Conservation (phyloP, 176 grass and related monocot species). For the Poa pratensis region DNA sequence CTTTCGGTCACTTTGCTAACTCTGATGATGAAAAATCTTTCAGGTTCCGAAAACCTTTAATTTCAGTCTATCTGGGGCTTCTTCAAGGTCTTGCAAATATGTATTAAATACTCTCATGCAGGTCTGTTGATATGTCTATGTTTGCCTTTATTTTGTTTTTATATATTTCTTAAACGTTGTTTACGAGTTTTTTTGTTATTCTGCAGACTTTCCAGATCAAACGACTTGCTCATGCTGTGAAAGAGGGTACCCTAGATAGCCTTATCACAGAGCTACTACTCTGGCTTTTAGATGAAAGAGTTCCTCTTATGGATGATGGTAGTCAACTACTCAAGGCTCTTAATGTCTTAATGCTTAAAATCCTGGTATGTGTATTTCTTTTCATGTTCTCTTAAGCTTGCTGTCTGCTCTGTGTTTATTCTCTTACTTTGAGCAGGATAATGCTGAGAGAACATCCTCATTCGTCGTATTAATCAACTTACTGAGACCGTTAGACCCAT, state of each 20-base stretch:
- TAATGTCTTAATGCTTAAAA: constrained; percentile 99
- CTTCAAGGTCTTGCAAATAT: constrained; percentile 99
- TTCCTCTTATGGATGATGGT: constrained; percentile 98
- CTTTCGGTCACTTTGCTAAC: constrained; percentile 20
- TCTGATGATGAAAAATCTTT: constrained; percentile 22
- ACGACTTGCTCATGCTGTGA: constrained; percentile 90
- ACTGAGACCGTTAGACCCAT: constrained; percentile 86
- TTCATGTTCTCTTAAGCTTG: constrained; percentile 16
- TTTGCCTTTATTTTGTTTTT: constrained; percentile 5
- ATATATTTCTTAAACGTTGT: constrained; percentile 9
- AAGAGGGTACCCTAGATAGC: constrained; percentile 89
- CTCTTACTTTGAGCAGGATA: constrained; percentile 70
- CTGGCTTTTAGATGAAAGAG: constrained; percentile 99
- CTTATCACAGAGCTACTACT: constrained; percentile 98
- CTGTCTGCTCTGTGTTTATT: constrained; percentile 39
- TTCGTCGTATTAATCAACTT: constrained; percentile 93
- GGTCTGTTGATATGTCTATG: constrained; percentile 44
- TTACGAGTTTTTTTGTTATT: constrained; percentile 20
- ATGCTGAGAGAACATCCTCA: constrained; percentile 94
- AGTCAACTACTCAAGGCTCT: constrained; percentile 96
- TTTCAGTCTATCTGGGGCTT: constrained; percentile 96
- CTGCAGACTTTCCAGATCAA: constrained; percentile 92
- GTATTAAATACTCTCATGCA: constrained; percentile 99
- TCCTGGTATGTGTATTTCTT: constrained; percentile 63
- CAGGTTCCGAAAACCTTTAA: constrained; percentile 97